Conservation (phyloP, 139 green algal genomes). For the Chlamydomonas sp. region DNA sequence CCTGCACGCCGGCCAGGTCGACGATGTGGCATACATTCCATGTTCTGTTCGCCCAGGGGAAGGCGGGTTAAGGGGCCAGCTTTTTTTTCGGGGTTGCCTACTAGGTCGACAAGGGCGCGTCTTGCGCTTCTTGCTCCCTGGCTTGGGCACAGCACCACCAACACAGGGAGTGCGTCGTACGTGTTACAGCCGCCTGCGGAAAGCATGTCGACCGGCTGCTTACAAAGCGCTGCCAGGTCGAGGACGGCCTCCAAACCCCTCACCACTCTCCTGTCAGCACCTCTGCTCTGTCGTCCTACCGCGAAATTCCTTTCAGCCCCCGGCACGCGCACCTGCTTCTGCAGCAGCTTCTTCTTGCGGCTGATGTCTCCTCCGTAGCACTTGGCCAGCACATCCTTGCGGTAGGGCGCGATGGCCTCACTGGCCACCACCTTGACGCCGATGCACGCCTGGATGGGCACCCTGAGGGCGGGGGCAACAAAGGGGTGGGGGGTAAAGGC, state of each 20-base stretch:
- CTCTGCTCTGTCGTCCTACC: neutral
- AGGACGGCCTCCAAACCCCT: too few species aligned
- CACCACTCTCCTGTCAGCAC: neutral
- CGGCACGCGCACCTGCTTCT: constrained; percentile 79
- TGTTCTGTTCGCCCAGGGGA: neutral
- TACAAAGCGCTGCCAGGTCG: too few species aligned
- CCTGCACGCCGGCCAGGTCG: too few species aligned
- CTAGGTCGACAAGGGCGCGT: too few species aligned
- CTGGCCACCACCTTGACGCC: constrained; percentile 86
- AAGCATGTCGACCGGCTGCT: too few species aligned
- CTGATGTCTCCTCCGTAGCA: constrained; percentile 95
- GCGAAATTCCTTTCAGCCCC: neutral
- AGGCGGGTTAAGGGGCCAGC: neutral
- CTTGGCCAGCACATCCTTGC: constrained; percentile 99
- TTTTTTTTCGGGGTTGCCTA: too few species aligned
- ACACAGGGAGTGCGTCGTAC: neutral
- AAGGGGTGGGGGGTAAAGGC: neutral
- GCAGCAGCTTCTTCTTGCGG: constrained; percentile 99
- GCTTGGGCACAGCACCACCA: too few species aligned
- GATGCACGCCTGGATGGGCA: constrained; percentile 90
- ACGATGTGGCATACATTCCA: too few species aligned
- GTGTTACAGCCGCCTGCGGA: too few species aligned
- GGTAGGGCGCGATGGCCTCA: constrained; percentile 77
- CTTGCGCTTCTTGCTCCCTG: too few species aligned
- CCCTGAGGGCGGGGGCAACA: constrained; percentile 27